phyloP scores from a whole-genome alignment of 2,329 filamentous ascomycete species.

The Clonostachys byssicola region DNA sequence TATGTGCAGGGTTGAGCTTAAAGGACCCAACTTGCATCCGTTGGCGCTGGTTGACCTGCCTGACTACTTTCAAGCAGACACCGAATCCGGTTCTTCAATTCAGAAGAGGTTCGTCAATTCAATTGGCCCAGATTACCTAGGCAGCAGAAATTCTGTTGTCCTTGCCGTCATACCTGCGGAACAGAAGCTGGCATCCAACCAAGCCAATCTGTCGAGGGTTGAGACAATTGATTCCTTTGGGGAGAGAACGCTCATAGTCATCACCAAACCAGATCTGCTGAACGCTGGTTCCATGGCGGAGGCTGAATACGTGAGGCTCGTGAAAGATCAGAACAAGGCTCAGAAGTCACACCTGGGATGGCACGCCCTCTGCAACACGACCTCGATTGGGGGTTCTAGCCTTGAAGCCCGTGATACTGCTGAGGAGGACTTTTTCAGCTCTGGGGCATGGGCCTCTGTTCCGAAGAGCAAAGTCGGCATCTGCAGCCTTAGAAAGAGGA shows the following conservation, averaged over 20 bases:
- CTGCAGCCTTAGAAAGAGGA: constrained; percentile 3
- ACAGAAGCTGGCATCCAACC: constrained; percentile 39
- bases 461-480: constrained; percentile 6
- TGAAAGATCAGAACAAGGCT: constrained; percentile 13
- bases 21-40: constrained; percentile 21
- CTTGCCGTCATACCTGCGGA: constrained; percentile 48
- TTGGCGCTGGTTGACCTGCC: constrained; percentile 53
- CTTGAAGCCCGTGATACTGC: constrained; percentile 14
- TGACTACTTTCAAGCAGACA: constrained; percentile 31
- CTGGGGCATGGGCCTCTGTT: constrained; percentile 10
- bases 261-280: constrained; percentile 50
- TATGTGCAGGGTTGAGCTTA: constrained; percentile 35
- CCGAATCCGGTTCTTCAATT: constrained; percentile 18
- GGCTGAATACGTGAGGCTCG: constrained; percentile 10
- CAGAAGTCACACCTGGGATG: constrained; percentile 34
- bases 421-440: constrained; percentile 19
- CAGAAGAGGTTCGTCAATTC: constrained; percentile 23
- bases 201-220: constrained; percentile 41
- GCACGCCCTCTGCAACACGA: constrained; percentile 44
- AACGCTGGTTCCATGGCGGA: too few relatives aligned
- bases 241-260: constrained; percentile 47
- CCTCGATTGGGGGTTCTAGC: constrained; percentile 13
- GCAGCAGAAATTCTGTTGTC: constrained; percentile 52
- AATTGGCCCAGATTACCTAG: constrained; percentile 48
- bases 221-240: constrained; percentile 33